These are phyloP conservation scores for Termitomyces sp. DNA, from an alignment of 768 basidiomycete genomes.

Conservation along the genomic window DNA sequence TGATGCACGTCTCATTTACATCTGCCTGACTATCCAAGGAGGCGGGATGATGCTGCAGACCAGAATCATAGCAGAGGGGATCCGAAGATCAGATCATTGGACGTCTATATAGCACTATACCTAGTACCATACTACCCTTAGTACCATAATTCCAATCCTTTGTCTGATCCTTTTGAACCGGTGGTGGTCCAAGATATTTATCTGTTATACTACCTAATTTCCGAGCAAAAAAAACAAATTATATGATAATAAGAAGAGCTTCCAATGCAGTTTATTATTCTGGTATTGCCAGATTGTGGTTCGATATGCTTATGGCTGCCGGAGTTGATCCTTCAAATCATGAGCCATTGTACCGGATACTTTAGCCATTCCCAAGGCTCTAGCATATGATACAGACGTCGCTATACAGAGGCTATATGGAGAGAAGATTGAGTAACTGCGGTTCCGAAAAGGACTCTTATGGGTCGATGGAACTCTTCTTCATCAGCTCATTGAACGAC, in stretches of 20 bases:
- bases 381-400: background rate
- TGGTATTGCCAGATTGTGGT: background rate
- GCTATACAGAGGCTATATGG: background rate
- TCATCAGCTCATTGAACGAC: background rate
- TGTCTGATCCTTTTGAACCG: background rate
- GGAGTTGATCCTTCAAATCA: background rate
- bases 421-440: background rate
- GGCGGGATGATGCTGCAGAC: background rate
- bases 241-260: background rate
- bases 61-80: background rate
- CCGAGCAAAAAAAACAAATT: background rate
- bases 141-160: background rate
- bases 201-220: too few relatives aligned
- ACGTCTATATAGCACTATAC: background rate
- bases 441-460: background rate
- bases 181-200: background rate
- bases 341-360: background rate
- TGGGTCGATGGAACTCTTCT: background rate
- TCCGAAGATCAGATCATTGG: background rate
- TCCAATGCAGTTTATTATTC: background rate
- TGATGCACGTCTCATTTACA: background rate
- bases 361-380: background rate
- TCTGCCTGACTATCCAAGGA: background rate
- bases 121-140: background rate
- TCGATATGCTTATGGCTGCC: background rate